Evolutionary conservation across 2,329 filamentous ascomycete genomes (phyloP), one percentile per base, ranked within the genome.

Genomic region (Penicillium expansum): DNA sequence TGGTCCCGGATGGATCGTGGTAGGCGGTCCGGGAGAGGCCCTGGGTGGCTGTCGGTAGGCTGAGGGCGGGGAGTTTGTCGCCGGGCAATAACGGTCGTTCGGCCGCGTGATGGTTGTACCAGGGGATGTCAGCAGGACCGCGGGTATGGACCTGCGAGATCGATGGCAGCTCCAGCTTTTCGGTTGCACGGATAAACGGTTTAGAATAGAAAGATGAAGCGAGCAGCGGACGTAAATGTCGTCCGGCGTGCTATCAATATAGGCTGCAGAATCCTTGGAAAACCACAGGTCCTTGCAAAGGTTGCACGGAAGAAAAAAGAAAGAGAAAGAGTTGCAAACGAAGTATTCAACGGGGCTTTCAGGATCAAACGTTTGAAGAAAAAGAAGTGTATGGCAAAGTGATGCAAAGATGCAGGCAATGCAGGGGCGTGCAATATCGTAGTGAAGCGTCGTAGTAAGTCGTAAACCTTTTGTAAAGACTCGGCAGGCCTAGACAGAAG

Each of bases 161-260:
- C 79, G 90, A 90, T 80, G 90, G 89, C 77, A 92, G 86, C 90
- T 92, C 91, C 91, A 95, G 91, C 83, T 92, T 94, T 88, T 85
- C 90, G 90, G 86, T 88, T 85, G 80, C 73, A 66, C 60, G 63
- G 60, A 56, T 67, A 69, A 69, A 63, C 63, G 71, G 66, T 58
- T 68, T 66, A 61, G 65, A 65, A 59, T 51, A 43, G 51, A 49
- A 44, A 33, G 18, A 44, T 24, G 47, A 56, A 59, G 52, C 42
- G 58, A 56, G 58, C 65, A 69, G 68, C 61, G 64, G 63, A 67
- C 62, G 61, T 32, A 51, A 47, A 57, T 41, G 27, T 43, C 38
- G 58, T 66, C 62, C 66, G 63, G 63, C 65, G 60, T 64, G 57
- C 61, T 62, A 42, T 56, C 45, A 29, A 37, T 37, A 22, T 38